phyloP scores from a whole-genome alignment of 2,329 filamentous ascomycete genomes.

The Xylariaceae sp. region DNA sequence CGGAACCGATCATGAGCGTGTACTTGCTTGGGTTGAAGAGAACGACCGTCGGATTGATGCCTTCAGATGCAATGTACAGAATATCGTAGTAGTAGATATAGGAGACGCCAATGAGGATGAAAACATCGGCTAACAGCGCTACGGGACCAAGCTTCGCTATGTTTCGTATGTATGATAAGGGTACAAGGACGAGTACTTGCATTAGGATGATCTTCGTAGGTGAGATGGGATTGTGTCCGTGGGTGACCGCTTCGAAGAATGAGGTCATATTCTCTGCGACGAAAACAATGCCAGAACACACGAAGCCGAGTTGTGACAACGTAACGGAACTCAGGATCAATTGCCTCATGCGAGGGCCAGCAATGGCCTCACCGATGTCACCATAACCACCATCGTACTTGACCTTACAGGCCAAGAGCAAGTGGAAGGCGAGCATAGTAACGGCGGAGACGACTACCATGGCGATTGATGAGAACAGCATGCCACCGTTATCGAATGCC shows the following conservation, averaged over 20 bases:
- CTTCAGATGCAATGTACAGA: constrained; percentile 47
- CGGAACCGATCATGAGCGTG: constrained; percentile 65
- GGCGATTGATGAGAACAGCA: constrained; percentile 67
- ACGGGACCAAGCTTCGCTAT: constrained; percentile 68
- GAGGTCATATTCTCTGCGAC: constrained; percentile 67
- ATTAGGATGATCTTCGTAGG: constrained; percentile 58
- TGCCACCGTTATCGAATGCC: constrained; percentile 68
- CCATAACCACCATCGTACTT: constrained; percentile 66
- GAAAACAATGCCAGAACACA: constrained; percentile 73
- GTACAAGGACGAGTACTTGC: constrained; percentile 60
- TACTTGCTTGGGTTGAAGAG: constrained; percentile 66
- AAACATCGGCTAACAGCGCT: constrained; percentile 64
- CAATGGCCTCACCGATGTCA: constrained; percentile 63
- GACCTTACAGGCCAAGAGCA: constrained; percentile 62
- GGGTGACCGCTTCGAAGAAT: constrained; percentile 59
- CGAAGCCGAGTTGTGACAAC: constrained; percentile 71
- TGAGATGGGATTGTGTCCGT: constrained; percentile 45
- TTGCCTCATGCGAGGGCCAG: constrained; percentile 56
- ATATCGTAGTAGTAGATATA: constrained; percentile 74
- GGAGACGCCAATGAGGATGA: constrained; percentile 62
- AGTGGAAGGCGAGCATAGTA: constrained; percentile 66
- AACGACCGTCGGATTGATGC: constrained; percentile 55
- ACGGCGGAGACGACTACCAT: constrained; percentile 60
- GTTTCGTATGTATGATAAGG: constrained; percentile 65
- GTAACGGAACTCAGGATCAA: constrained; percentile 66